A percentile compares a stretch with the other conserved stretches of the same genome.
Conservation (phyloP, 2,329 filamentous ascomycete genomes). For the Camillea tinctor region DNA sequence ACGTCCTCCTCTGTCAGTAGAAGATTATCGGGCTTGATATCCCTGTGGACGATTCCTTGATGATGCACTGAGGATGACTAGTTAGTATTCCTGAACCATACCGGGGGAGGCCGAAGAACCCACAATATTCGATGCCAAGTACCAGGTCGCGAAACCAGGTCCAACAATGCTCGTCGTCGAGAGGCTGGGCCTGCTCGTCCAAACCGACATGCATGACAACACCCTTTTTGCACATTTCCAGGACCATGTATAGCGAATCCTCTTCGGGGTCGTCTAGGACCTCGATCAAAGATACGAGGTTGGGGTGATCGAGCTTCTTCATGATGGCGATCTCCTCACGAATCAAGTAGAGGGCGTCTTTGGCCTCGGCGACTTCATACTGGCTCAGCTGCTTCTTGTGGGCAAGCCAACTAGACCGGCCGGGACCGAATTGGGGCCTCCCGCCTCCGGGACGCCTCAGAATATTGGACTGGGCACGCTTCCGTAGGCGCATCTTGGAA, state of each 20-base stretch:
- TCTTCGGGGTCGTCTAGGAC: slow-evolving; percentile 94
- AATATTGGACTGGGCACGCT: slow-evolving; percentile 86
- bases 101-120: slow-evolving; percentile 34
- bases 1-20: slow-evolving; percentile 86
- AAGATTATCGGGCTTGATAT: slow-evolving; percentile 97
- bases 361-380: slow-evolving; percentile 59
- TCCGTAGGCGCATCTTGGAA: slow-evolving; percentile 86
- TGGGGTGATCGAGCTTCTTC: slow-evolving; percentile 96
- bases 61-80: slow-evolving; percentile 66
- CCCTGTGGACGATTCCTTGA: slow-evolving; percentile 90
- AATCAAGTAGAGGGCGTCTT: slow-evolving; percentile 77
- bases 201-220: slow-evolving; percentile 95
- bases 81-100: not conserved
- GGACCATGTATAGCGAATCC: slow-evolving; percentile 96
- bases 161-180: slow-evolving; percentile 77
- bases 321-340: slow-evolving; percentile 97
- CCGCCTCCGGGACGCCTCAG: slow-evolving; percentile 50
- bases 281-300: slow-evolving; percentile 89
- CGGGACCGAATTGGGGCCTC: slow-evolving; percentile 42
- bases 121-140: slow-evolving; percentile 88
- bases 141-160: slow-evolving; percentile 95
- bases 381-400: slow-evolving; percentile 33
- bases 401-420: slow-evolving; percentile 26
- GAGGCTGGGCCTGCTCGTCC: slow-evolving; percentile 79
- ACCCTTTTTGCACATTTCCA: slow-evolving; percentile 98